Percentiles rank a stretch among this genome's conserved stretches.
Evolutionary conservation across 2,329 filamentous ascomycete genomes (phyloP).

Genomic region (Pezizomycotina sp.): DNA sequence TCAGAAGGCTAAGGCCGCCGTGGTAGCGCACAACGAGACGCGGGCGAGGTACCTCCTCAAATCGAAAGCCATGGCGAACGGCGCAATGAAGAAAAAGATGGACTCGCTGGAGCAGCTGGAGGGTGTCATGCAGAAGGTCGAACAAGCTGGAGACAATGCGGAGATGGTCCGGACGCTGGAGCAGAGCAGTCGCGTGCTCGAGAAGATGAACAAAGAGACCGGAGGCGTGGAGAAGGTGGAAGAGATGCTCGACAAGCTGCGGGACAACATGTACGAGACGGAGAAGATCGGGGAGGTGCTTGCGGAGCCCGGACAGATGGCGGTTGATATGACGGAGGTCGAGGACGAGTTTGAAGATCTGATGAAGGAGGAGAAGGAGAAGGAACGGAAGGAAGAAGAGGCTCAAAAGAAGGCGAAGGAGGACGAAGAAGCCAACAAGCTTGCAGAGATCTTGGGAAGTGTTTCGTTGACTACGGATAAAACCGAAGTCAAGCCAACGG

Average conservation of each 20-base stretch:
- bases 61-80: slow-evolving; percentile 66
- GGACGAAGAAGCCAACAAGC: slow-evolving; percentile 32
- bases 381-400: slow-evolving; percentile 31
- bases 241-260: slow-evolving; percentile 54
- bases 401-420: slow-evolving; percentile 33
- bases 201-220: slow-evolving; percentile 55
- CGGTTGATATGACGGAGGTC: slow-evolving; percentile 32
- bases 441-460: slow-evolving; percentile 31
- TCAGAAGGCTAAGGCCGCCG: slow-evolving; percentile 48
- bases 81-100: slow-evolving; percentile 52
- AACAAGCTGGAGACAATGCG: slow-evolving; percentile 71
- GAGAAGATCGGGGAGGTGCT: slow-evolving; percentile 71
- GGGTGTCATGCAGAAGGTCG: slow-evolving; percentile 63
- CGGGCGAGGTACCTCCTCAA: slow-evolving; percentile 63
- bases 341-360: slow-evolving; percentile 76
- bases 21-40: slow-evolving; percentile 54
- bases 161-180: slow-evolving; percentile 72
- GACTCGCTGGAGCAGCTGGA: slow-evolving; percentile 67
- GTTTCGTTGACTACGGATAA: slow-evolving; percentile 28
- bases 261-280: slow-evolving; percentile 62
- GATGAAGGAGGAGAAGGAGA: slow-evolving; percentile 42
- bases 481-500: slow-evolving; percentile 1
- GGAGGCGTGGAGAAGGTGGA: slow-evolving; percentile 64
- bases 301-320: slow-evolving; percentile 42
- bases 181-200: slow-evolving; percentile 54